Evolutionary conservation across 202 grass and related monocot species (phyloP), one percentile per base, ranked within the genome.

Genomic region (Alloteropsis angusta): DNA sequence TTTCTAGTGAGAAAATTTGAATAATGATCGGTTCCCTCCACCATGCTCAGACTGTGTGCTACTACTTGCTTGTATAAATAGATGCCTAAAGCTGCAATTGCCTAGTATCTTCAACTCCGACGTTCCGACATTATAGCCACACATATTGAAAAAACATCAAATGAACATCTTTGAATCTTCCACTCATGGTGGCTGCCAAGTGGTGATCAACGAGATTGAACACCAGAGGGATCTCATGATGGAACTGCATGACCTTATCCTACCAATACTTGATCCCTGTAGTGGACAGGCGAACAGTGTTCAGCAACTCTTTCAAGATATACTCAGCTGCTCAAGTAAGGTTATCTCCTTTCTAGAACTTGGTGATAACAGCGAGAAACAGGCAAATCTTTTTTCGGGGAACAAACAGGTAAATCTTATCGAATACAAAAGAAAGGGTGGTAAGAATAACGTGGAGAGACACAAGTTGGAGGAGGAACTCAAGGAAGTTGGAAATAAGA

Each of bases 81-180:
- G 35, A 67, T 67, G 35, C 47, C 47, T 30, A 66, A 30, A 54
- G 59, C 19, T 54, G 34, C 19, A 68, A 3, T 34, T 57, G 45
- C 36, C 36, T 28, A 22, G 15, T 37, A 56, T 9, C 47, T 65
- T 53, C 28, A 41, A 23, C 60, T 53, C 46, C 35, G 8, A 66
- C 13, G 3, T 23, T 19, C 26, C 44, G 14, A n/a, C n/a, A 47
- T 69, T 69, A 44, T 56, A 56, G 15, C 62, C 22, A 68, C 9
- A 68, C n/a, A 54, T 32, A 53, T 13, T 42, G 1, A 66, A 21
- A 22, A 16, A 15, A 4, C 64, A 55, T 8, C n/a, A 80, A 41
- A 79, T 80, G 77, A 45, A 19, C 34, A 80, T 68, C 47, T 25
- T 80, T 17, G 77, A 80, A 80, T 80, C 48, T 58, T 68, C 53